Evolutionary conservation across 2,329 filamentous ascomycete genomes (phyloP).

Genomic region (Ophiostoma sp.): DNA sequence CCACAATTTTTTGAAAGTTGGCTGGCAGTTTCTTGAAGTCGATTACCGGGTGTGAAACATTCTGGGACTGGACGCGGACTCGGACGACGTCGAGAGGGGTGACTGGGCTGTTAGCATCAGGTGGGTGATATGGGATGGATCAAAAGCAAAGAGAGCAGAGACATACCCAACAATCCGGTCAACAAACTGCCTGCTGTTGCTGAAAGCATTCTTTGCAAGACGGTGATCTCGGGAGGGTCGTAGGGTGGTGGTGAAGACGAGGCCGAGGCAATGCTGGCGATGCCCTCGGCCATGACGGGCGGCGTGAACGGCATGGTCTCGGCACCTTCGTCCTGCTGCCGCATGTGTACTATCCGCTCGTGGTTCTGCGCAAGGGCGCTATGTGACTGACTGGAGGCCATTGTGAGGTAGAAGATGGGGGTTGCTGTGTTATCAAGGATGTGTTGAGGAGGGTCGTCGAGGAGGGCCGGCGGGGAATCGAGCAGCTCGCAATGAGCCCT

Average conservation of each 20-base stretch:
- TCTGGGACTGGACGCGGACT: slow-evolving; percentile 86
- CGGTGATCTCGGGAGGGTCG: slow-evolving; percentile 62
- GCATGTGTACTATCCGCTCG: slow-evolving; percentile 35
- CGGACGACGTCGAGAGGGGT: slow-evolving; percentile 96
- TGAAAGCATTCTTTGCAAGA: slow-evolving; percentile 88
- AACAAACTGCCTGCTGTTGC: slow-evolving; percentile 85
- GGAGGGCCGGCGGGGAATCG: background rate
- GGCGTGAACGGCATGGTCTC: slow-evolving; percentile 33
- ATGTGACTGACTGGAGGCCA: slow-evolving; percentile 18
- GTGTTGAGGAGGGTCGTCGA: background rate
- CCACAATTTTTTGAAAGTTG: slow-evolving; percentile 51
- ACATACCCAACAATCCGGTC: slow-evolving; percentile 76
- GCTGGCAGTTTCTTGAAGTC: slow-evolving; percentile 40
- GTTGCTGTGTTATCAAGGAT: background rate
- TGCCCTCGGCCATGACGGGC: slow-evolving; percentile 33
- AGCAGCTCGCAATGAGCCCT: slow-evolving; percentile 22
- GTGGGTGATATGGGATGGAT: background rate
- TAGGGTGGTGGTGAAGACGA: slow-evolving; percentile 29
- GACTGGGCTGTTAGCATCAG: slow-evolving; percentile 48
- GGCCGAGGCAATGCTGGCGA: slow-evolving; percentile 25
- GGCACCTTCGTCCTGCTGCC: slow-evolving; percentile 33
- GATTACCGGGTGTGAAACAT: slow-evolving; percentile 39
- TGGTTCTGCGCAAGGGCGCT: slow-evolving; percentile 35
- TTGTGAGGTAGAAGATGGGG: slow-evolving; percentile 8
- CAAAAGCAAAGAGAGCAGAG: background rate